Evolutionary conservation across 1,284 basidiomycete genomes (phyloP), one percentile per base, ranked within the genome.

Genomic region (Filobasidium uniguttulatum): DNA sequence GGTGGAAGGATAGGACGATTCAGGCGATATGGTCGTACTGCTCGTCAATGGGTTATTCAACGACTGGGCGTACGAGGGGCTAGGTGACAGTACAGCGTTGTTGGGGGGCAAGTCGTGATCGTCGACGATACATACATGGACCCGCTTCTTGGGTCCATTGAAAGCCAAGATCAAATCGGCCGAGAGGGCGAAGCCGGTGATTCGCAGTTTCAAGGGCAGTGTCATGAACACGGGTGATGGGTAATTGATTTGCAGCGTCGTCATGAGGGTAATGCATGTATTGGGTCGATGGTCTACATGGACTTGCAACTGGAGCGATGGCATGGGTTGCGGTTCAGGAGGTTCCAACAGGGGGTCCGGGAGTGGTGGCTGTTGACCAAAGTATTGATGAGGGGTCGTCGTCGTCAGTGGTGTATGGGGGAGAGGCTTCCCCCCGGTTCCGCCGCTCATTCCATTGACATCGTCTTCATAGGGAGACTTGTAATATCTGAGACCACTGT

Each of bases 141-240:
- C 73, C 14, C 88, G 78, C 40, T 77, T 73, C 62, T 66, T 68
- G 3, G 80, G 78, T 52, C 85, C 87, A 61, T 94, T 86, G 67
- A 93, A 90, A 5, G 91, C 94, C 19, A 97, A 74, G 7, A 88
- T 82, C 34, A 96, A 69, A 60, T 93, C 87, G 40, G 86, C 87
- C 6, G 77, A 77, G 64, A 98, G 85, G 7, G 88, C 75, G 46
- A 97, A 73, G 0, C 88, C 87, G 0, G 84, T 93, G 20, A 97
- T 80, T 15, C 81, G 83, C 43, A 98, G 79, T 61, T 85, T 84
- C 63, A 98, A 84, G 2, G 94, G 94, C 17, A 99, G 76, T 6
- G 83, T 81, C 89, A 98, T 96, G 75, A 99, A 97, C 61, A 83
- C 79, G 0, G 83, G 80, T 0, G 85, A 85, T 1, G 93, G 91